Evolutionary conservation across 2,329 filamentous ascomycete species (phyloP).

Genomic region (Fusarium armeniacum): DNA sequence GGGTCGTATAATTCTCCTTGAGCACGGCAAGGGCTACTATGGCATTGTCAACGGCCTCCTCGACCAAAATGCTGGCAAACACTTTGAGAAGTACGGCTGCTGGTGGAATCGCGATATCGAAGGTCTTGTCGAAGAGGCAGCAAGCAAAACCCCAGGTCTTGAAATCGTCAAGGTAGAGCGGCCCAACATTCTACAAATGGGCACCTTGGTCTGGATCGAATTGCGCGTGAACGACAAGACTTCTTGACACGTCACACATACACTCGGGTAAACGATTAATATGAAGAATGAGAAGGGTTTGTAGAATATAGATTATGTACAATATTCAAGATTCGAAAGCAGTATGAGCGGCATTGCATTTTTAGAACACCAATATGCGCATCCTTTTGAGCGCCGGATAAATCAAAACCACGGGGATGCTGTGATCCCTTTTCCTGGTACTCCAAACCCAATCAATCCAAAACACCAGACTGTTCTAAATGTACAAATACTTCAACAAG

Average conservation of each 20-base stretch:
- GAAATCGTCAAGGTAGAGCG: conserved; percentile 68
- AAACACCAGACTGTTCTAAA: conserved; percentile 49
- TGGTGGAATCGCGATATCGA: conserved; percentile 78
- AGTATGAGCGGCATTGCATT: conserved; percentile 50
- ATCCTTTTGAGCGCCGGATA: conserved; percentile 41
- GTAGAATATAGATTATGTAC: conserved; percentile 48
- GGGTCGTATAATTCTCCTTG: conserved; percentile 72
- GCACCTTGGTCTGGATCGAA: conserved; percentile 72
- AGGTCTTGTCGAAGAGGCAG: conserved; percentile 66
- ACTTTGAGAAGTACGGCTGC: conserved; percentile 73
- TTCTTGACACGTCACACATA: conserved; percentile 25
- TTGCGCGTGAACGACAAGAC: conserved; percentile 58
- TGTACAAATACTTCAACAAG: conserved; percentile 53
- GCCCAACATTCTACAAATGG: conserved; percentile 66
- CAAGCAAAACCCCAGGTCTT: conserved; percentile 63
- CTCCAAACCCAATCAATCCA: conserved; percentile 41
- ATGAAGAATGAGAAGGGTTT: conserved; percentile 40
- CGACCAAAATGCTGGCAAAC: conserved; percentile 67
- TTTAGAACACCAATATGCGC: conserved; percentile 33
- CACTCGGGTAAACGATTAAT: conserved; percentile 13
- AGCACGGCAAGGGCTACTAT: conserved; percentile 72
- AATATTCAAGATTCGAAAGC: conserved; percentile 42
- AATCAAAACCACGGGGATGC: conserved; percentile 37
- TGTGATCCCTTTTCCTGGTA: conserved; percentile 44
- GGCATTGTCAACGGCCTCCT: conserved; percentile 68